phyloP scores from a whole-genome alignment of 2,329 filamentous ascomycete species.

The Colletotrichum sp. region DNA sequence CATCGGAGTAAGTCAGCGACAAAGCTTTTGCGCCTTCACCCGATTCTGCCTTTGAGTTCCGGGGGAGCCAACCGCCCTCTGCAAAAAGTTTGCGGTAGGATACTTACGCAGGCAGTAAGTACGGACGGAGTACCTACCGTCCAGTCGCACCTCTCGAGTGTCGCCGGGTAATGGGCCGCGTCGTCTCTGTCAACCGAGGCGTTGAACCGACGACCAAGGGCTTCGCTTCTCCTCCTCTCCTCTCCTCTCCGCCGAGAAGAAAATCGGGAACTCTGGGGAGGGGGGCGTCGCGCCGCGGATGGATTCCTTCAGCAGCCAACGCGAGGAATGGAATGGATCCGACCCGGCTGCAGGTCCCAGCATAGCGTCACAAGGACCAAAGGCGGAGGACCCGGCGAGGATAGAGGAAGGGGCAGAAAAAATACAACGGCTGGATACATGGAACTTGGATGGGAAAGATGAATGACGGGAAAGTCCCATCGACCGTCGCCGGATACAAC shows the following conservation, averaged over 20 bases:
- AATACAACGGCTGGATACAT: neutral
- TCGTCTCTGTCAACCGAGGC: neutral
- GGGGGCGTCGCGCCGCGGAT: neutral
- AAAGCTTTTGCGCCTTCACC: slow-evolving; percentile 11
- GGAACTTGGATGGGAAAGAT: neutral
- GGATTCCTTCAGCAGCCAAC: slow-evolving; percentile 18
- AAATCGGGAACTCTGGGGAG: slow-evolving; percentile 12
- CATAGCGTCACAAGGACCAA: slow-evolving; percentile 16
- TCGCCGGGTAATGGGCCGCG: neutral
- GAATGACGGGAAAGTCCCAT: neutral
- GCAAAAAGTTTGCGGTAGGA: neutral
- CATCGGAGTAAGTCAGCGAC: slow-evolving; percentile 17
- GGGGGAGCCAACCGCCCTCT: neutral
- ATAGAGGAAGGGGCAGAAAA: neutral
- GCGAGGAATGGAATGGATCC: slow-evolving; percentile 7
- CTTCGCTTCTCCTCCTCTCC: neutral
- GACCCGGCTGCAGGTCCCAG: slow-evolving; percentile 19
- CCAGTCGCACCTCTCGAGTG: neutral
- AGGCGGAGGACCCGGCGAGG: slow-evolving; percentile 8
- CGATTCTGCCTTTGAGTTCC: neutral
- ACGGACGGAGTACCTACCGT: neutral
- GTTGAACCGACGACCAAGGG: neutral
- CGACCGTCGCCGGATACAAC: neutral
- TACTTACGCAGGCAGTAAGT: neutral
- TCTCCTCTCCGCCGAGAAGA: neutral